Conservation (phyloP, 225 moss, liverwort and hornwort species). For the Anthoceros angustus region DNA sequence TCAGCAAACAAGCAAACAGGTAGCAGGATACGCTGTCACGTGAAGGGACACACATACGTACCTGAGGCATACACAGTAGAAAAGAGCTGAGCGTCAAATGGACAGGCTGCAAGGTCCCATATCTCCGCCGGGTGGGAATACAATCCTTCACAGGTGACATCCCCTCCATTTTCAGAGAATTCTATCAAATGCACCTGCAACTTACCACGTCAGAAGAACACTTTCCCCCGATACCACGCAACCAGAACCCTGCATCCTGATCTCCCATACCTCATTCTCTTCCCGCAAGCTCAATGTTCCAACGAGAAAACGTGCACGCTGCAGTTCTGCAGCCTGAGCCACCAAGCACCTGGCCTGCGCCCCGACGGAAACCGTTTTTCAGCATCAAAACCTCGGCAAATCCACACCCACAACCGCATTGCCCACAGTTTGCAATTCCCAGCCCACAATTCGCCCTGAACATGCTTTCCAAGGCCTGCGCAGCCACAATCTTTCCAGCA, state of each 20-base stretch:
- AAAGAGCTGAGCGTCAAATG: slow-evolving; percentile 44
- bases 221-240: not conserved
- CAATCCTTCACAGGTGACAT: slow-evolving; percentile 52
- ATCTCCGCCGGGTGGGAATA: slow-evolving; percentile 67
- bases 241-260: not conserved
- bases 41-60: slow-evolving; percentile 4
- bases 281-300: slow-evolving; percentile 31
- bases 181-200: slow-evolving; percentile 60
- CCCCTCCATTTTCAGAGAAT: slow-evolving; percentile 38
- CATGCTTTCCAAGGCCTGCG: not conserved
- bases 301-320: slow-evolving; percentile 25
- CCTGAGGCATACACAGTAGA: slow-evolving; percentile 62
- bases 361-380: slow-evolving; percentile 1
- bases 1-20: not conserved
- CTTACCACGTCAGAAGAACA: not conserved
- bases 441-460: not conserved
- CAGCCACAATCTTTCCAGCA: not conserved
- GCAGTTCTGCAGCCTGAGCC: slow-evolving; percentile 14
- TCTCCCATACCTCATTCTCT: slow-evolving; percentile 26
- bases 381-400: not conserved
- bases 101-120: slow-evolving; percentile 74
- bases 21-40: not conserved
- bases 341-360: slow-evolving; percentile 26
- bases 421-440: not conserved
- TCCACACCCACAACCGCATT: not conserved